These are phyloP conservation scores for Neonectria magnoliae DNA, from an alignment of 2,329 filamentous ascomycete genomes.

Conservation along the genomic window DNA sequence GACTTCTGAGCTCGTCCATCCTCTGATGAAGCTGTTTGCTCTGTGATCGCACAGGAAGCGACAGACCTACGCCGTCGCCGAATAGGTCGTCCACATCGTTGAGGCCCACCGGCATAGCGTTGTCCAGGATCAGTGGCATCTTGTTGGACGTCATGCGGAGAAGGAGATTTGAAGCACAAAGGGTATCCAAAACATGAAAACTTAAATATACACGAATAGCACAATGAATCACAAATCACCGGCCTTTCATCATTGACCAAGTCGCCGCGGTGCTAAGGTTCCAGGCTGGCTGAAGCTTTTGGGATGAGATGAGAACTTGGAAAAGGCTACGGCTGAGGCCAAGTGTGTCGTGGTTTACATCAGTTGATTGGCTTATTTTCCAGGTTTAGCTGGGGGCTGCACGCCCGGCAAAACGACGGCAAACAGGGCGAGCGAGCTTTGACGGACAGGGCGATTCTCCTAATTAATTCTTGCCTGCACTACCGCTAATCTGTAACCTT, in stretches of 20 bases:
- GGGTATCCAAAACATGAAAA: slow-evolving; percentile 26
- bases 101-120: slow-evolving; percentile 59
- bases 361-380: slow-evolving; percentile 28
- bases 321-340: slow-evolving; percentile 42
- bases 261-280: slow-evolving; percentile 14
- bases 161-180: slow-evolving; percentile 31
- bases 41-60: slow-evolving; percentile 57
- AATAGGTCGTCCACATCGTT: slow-evolving; percentile 80
- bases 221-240: slow-evolving; percentile 20
- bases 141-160: slow-evolving; percentile 50
- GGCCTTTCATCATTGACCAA: slow-evolving; percentile 26
- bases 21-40: slow-evolving; percentile 75
- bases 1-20: slow-evolving; percentile 78
- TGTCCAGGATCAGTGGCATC: slow-evolving; percentile 57
- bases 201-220: slow-evolving; percentile 26
- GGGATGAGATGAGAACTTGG: slow-evolving; percentile 21
- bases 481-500: neutral
- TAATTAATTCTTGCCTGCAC: neutral
- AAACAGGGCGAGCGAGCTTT: slow-evolving; percentile 12
- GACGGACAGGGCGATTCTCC: slow-evolving; percentile 22
- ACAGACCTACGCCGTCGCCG: slow-evolving; percentile 72
- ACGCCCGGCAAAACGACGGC: slow-evolving; percentile 34
- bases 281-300: slow-evolving; percentile 25
- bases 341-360: slow-evolving; percentile 10
- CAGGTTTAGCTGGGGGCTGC: slow-evolving; percentile 31